Percentiles rank a stretch among this genome's conserved stretches.
These are phyloP conservation scores for Kuraishia hungarica DNA, from an alignment of 805 yeast species.

Conservation along the genomic window DNA sequence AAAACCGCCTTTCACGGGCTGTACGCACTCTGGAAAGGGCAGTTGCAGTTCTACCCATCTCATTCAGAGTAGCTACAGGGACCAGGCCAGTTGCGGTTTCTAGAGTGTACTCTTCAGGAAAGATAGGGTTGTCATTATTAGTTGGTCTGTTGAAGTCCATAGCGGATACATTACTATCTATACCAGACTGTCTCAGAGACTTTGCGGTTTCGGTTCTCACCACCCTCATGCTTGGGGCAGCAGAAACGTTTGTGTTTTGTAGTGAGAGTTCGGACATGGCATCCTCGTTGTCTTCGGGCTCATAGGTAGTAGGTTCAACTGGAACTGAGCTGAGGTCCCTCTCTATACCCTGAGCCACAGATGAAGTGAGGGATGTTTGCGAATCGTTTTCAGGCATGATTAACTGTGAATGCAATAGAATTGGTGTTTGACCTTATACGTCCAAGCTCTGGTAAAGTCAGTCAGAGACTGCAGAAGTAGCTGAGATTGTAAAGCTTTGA, in stretches of 20 bases:
- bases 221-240: conserved; percentile 28
- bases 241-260: conserved; percentile 15
- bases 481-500: too few species aligned
- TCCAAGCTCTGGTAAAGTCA: too few species aligned
- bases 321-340: neutral
- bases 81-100: conserved; percentile 88
- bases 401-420: too few species aligned
- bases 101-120: conserved; percentile 87
- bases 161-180: conserved; percentile 42
- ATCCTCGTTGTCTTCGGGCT: conserved; percentile 32
- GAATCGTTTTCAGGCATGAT: neutral
- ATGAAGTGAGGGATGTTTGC: neutral
- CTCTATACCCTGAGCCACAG: neutral
- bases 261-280: conserved; percentile 33
- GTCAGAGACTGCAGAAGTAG: neutral
- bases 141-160: conserved; percentile 52
- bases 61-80: conserved; percentile 63
- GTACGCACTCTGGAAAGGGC: conserved; percentile 10
- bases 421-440: too few species aligned
- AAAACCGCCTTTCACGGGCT: conserved; percentile 12
- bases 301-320: conserved; percentile 16
- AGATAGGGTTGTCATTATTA: conserved; percentile 53
- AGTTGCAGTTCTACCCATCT: conserved; percentile 45
- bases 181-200: conserved; percentile 56
- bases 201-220: conserved; percentile 66